These are phyloP conservation scores for Sclerotinia subarctica DNA, from an alignment of 2,329 filamentous ascomycete genomes.

Conservation along the genomic window DNA sequence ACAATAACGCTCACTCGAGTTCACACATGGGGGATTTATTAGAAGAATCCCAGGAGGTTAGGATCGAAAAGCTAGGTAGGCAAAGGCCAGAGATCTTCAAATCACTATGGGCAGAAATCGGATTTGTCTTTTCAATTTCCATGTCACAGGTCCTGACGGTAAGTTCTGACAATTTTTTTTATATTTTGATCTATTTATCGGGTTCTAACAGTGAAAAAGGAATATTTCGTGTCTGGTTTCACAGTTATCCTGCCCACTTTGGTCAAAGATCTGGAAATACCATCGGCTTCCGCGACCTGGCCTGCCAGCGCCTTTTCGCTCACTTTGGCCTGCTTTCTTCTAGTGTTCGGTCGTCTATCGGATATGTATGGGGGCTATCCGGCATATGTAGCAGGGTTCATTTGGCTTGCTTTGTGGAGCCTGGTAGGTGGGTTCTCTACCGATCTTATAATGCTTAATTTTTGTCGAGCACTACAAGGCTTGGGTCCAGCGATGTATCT, in stretches of 20 bases:
- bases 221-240: conserved; percentile 72
- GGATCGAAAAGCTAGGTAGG: conserved; percentile 55
- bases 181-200: not conserved
- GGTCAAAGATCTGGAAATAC: conserved; percentile 59
- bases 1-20: not conserved
- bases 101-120: conserved; percentile 51
- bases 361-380: conserved; percentile 62
- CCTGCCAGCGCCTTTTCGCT: conserved; percentile 60
- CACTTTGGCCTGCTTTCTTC: conserved; percentile 54
- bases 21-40: not conserved
- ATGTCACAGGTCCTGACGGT: conserved; percentile 57
- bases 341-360: conserved; percentile 59
- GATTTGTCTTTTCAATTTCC: conserved; percentile 57
- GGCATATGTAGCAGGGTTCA: conserved; percentile 57
- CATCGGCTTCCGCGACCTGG: conserved; percentile 59
- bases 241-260: conserved; percentile 68
- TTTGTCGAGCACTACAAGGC: conserved; percentile 71
- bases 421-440: conserved; percentile 67
- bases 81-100: conserved; percentile 54
- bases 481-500: conserved; percentile 70
- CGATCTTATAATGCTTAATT: conserved; percentile 66
- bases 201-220: conserved; percentile 39
- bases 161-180: conserved; percentile 26
- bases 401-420: conserved; percentile 67
- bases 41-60: conserved; percentile 37